Evolutionary conservation across 768 basidiomycete genomes (phyloP).

Genomic region (Podaxis sp.): DNA sequence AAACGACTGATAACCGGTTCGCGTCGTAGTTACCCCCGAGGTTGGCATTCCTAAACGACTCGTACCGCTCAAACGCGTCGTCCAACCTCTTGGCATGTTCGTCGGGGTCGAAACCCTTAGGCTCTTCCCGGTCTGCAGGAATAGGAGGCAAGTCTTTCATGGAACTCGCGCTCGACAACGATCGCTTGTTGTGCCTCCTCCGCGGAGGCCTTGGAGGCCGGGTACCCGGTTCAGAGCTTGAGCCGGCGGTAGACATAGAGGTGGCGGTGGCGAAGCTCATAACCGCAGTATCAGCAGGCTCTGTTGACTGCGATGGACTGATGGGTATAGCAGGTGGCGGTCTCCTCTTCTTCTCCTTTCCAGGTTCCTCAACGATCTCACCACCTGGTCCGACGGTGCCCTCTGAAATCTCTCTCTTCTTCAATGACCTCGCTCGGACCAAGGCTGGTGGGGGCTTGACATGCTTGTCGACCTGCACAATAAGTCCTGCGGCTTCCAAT

Average conservation of each 20-base stretch:
- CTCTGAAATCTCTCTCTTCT: constrained; percentile 7
- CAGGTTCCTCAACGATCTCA: neutral
- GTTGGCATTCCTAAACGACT: constrained; percentile 67
- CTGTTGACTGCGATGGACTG: neutral
- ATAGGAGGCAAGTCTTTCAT: constrained; percentile 6
- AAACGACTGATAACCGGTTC: constrained; percentile 65
- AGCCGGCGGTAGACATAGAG: neutral
- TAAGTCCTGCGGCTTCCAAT: constrained; percentile 85
- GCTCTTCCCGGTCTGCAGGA: constrained; percentile 12
- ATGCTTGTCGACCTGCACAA: constrained; percentile 62
- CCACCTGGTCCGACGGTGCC: neutral
- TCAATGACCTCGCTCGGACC: constrained; percentile 26
- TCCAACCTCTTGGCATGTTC: constrained; percentile 53
- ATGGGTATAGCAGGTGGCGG: constrained; percentile 11
- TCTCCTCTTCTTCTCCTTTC: constrained; percentile 15
- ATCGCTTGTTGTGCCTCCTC: neutral
- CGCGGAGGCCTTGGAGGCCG: neutral
- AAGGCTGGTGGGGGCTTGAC: constrained; percentile 44
- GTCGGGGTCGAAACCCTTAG: constrained; percentile 21
- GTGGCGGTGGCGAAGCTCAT: neutral
- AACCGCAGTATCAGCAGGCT: neutral
- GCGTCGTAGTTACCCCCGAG: constrained; percentile 23
- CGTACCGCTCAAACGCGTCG: constrained; percentile 90
- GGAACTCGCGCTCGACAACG: neutral
- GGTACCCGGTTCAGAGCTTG: neutral